phyloP scores from a whole-genome alignment of 306 rosid species.

The Vachellia collinsii region DNA sequence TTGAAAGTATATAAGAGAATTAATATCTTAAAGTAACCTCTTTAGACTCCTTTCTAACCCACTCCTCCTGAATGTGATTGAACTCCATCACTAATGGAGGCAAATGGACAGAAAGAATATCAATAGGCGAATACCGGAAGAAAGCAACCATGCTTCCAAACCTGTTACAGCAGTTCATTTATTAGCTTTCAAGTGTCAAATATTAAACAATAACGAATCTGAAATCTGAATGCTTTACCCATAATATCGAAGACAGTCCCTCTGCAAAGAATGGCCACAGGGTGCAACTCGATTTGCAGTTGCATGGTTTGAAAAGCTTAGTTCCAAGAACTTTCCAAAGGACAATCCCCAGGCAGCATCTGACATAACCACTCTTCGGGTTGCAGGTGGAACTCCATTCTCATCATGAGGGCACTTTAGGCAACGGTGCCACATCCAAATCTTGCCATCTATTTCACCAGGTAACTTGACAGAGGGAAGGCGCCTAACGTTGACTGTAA shows the following conservation, averaged over 20 bases:
- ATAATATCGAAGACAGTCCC: slow-evolving; percentile 96
- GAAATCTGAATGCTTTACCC: slow-evolving; percentile 59
- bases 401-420: slow-evolving; percentile 70
- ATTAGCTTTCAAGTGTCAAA: slow-evolving; percentile 38
- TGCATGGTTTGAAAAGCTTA: slow-evolving; percentile 97
- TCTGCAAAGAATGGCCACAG: slow-evolving; percentile 98
- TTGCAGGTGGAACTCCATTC: slow-evolving; percentile 97
- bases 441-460: slow-evolving; percentile 89
- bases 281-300: slow-evolving; percentile 97
- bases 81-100: slow-evolving; percentile 88
- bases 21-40: slow-evolving; percentile 59
- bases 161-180: slow-evolving; percentile 55
- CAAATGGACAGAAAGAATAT: slow-evolving; percentile 82
- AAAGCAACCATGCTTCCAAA: slow-evolving; percentile 95
- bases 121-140: slow-evolving; percentile 90
- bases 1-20: slow-evolving; percentile 28
- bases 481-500: slow-evolving; percentile 82
- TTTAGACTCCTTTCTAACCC: slow-evolving; percentile 75
- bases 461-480: slow-evolving; percentile 82
- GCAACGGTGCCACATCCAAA: slow-evolving; percentile 99
- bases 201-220: slow-evolving; percentile 20
- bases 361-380: slow-evolving; percentile 93
- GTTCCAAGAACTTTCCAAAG: slow-evolving; percentile 98
- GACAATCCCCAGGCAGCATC: slow-evolving; percentile 99
- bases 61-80: slow-evolving; percentile 69